Evolutionary conservation across 768 basidiomycete genomes (phyloP).

Genomic region (Auriscalpium microsporum): DNA sequence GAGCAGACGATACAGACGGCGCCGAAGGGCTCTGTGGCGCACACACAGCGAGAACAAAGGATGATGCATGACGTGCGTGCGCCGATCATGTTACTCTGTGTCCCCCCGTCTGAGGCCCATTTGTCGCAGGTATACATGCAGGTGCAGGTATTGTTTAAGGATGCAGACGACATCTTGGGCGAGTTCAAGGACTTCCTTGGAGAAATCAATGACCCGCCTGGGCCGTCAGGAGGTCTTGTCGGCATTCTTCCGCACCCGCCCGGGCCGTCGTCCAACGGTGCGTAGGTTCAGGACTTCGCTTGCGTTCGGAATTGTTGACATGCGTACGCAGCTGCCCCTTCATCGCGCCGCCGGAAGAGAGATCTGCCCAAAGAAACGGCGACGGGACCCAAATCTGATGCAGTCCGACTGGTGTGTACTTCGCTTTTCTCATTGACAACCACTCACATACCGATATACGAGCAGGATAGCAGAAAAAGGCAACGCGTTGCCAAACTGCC

Average conservation of each 20-base stretch:
- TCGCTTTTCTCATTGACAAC: not conserved
- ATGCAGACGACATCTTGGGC: conserved; percentile 67
- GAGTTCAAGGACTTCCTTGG: conserved; percentile 82
- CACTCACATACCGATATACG: not conserved
- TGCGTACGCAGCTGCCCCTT: conserved; percentile 5
- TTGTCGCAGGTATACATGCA: conserved; percentile 74
- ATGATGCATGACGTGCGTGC: conserved; percentile 59
- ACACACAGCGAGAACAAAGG: conserved; percentile 35
- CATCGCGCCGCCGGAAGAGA: conserved; percentile 45
- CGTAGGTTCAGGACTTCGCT: conserved; percentile 15
- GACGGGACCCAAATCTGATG: not conserved
- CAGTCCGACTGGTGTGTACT: conserved; percentile 6
- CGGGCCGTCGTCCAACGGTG: conserved; percentile 22
- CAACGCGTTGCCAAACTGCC: conserved; percentile 8
- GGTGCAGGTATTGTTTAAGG: conserved; percentile 74
- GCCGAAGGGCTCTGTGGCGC: conserved; percentile 27
- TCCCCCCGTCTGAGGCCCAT: not conserved
- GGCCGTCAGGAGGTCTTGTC: conserved; percentile 32
- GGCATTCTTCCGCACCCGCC: conserved; percentile 45
- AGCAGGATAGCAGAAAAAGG: conserved; percentile 14
- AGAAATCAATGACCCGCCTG: conserved; percentile 41
- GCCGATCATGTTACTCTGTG: conserved; percentile 3
- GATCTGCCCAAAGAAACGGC: conserved; percentile 40
- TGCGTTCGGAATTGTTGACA: not conserved
- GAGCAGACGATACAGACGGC: conserved; percentile 37